Conservation (phyloP, 192 early-diverging fungal species). For the Rhizoclosmatium globosum region DNA sequence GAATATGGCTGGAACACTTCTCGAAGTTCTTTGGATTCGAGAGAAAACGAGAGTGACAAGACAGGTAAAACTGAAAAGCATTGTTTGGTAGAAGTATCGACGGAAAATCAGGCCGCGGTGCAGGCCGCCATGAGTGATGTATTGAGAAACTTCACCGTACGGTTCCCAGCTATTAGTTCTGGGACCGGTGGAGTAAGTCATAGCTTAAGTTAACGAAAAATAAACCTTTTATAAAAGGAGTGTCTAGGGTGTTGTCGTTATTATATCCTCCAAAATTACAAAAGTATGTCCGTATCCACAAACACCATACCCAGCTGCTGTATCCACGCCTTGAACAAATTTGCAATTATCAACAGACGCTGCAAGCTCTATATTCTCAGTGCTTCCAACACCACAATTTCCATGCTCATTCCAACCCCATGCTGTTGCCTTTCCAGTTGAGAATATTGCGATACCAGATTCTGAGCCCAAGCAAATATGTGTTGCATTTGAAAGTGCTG, state of each 20-base stretch:
- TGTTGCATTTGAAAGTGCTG: slow-evolving; percentile 11
- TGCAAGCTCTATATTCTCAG: slow-evolving; percentile 17
- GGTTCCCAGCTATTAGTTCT: slow-evolving; percentile 22
- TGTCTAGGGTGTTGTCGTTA: too few relatives aligned
- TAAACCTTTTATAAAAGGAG: too few relatives aligned
- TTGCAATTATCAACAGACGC: neutral
- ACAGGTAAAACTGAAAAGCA: slow-evolving; percentile 2
- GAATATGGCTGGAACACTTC: neutral
- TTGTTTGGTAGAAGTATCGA: neutral
- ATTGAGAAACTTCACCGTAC: neutral
- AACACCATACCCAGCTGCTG: neutral
- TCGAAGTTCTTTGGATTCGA: neutral
- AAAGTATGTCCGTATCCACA: slow-evolving; percentile 50
- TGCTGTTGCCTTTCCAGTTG: slow-evolving; percentile 53
- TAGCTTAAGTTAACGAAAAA: too few relatives aligned
- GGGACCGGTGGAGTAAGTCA: slow-evolving; percentile 1
- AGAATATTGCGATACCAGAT: slow-evolving; percentile 66
- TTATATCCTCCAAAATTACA: slow-evolving; percentile 3
- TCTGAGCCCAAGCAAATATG: slow-evolving; percentile 77
- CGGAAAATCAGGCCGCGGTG: neutral
- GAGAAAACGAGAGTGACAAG: neutral
- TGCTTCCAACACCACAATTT: slow-evolving; percentile 73
- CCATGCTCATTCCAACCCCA: slow-evolving; percentile 99
- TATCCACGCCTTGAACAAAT: slow-evolving; percentile 3
- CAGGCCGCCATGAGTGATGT: slow-evolving; percentile 22